phyloP scores from a whole-genome alignment of 2,329 filamentous ascomycete genomes.

The Penicillium sp. region DNA sequence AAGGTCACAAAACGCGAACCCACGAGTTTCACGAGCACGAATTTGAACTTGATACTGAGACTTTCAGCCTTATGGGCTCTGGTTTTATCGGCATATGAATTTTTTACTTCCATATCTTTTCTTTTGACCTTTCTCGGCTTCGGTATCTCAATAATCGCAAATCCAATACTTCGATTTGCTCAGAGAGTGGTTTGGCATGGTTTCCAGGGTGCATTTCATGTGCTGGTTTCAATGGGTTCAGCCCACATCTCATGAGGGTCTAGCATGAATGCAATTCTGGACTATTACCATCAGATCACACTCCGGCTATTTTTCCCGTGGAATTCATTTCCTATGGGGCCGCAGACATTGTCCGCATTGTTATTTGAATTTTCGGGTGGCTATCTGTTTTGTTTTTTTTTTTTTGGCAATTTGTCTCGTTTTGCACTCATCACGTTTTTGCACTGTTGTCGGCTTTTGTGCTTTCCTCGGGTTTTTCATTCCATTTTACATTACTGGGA shows the following conservation, averaged over 20 bases:
- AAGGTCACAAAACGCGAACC: constrained; percentile 32
- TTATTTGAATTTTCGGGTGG: constrained; percentile 27
- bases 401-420: not conserved
- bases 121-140: constrained; percentile 13
- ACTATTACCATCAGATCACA: not conserved
- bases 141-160: constrained; percentile 15
- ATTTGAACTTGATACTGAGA: constrained; percentile 28
- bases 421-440: constrained; percentile 10
- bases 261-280: not conserved
- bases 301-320: not conserved
- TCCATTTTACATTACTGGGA: constrained; percentile 18
- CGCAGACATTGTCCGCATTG: constrained; percentile 4
- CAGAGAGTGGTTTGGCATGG: not conserved
- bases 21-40: constrained; percentile 34
- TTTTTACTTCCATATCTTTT: constrained; percentile 11
- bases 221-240: not conserved
- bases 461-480: not conserved
- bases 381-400: constrained; percentile 19
- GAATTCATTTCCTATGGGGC: constrained; percentile 2
- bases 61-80: constrained; percentile 9
- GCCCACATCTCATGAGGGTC: not conserved
- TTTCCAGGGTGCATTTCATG: not conserved
- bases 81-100: constrained; percentile 18
- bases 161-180: constrained; percentile 1
- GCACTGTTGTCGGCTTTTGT: constrained; percentile 3